phyloP scores from a whole-genome alignment of 768 basidiomycete genomes.

The Tulasnella sp. region DNA sequence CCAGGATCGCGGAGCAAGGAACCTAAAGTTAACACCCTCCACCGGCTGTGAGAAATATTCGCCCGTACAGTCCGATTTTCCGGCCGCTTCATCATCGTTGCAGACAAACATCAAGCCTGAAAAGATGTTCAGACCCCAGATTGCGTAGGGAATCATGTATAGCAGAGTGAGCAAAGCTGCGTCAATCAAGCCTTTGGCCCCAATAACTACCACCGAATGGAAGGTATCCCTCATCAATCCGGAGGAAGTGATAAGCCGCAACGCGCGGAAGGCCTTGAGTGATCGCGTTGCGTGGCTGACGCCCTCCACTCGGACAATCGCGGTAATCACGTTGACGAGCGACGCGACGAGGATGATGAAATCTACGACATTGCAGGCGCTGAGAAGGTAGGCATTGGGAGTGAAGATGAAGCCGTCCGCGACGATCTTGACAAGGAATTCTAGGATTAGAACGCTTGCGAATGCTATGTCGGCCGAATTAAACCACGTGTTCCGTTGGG shows the following conservation, averaged over 20 bases:
- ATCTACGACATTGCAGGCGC: slow-evolving; percentile 90
- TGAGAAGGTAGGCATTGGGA: slow-evolving; percentile 86
- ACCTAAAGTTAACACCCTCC: slow-evolving; percentile 55
- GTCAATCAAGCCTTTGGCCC: slow-evolving; percentile 77
- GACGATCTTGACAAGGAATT: slow-evolving; percentile 84
- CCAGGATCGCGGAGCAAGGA: slow-evolving; percentile 86
- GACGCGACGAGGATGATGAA: slow-evolving; percentile 77
- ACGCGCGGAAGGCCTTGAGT: slow-evolving; percentile 80
- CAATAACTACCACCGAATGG: slow-evolving; percentile 80
- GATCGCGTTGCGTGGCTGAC: slow-evolving; percentile 75
- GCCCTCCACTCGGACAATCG: slow-evolving; percentile 70
- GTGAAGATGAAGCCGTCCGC: slow-evolving; percentile 91
- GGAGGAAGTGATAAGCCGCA: slow-evolving; percentile 86
- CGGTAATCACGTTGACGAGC: slow-evolving; percentile 67
- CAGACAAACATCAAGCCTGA: slow-evolving; percentile 77
- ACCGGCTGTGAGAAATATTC: slow-evolving; percentile 64
- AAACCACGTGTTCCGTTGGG: slow-evolving; percentile 74
- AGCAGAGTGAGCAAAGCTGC: slow-evolving; percentile 86
- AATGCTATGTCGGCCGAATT: slow-evolving; percentile 73
- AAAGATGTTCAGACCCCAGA: slow-evolving; percentile 94
- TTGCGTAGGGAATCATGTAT: slow-evolving; percentile 87
- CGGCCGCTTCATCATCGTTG: slow-evolving; percentile 58
- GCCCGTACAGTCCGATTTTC: slow-evolving; percentile 62
- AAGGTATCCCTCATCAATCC: slow-evolving; percentile 84
- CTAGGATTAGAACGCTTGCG: slow-evolving; percentile 65